These are phyloP conservation scores for Zychaea mexicana DNA, from an alignment of 371 early-diverging fungal genomes.

Conservation along the genomic window DNA sequence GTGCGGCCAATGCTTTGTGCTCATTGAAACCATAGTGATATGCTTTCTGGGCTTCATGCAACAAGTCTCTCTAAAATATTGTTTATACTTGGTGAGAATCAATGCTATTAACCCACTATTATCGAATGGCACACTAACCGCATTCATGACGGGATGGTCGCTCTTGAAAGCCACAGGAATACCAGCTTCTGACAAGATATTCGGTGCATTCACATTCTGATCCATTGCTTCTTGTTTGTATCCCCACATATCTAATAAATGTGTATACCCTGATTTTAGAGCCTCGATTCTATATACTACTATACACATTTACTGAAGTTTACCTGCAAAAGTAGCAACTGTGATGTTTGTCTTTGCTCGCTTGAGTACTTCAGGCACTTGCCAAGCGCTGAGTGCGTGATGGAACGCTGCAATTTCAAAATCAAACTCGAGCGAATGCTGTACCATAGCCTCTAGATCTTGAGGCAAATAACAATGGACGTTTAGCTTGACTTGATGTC, in stretches of 20 bases:
- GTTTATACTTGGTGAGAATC: neutral
- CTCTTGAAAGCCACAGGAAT: constrained; percentile 81
- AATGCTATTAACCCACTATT: neutral
- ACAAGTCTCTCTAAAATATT: constrained; percentile 54
- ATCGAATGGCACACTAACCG: constrained; percentile 50
- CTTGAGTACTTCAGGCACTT: constrained; percentile 55
- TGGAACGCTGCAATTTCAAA: constrained; percentile 71
- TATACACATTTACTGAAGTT: neutral
- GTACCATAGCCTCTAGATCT: constrained; percentile 64
- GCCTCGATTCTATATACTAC: neutral
- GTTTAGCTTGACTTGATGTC: constrained; percentile 60
- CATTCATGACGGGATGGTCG: constrained; percentile 83
- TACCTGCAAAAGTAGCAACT: constrained; percentile 74
- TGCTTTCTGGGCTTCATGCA: constrained; percentile 80
- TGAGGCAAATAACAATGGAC: constrained; percentile 60
- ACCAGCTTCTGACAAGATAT: constrained; percentile 68
- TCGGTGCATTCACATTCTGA: constrained; percentile 62
- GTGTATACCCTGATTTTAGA: neutral
- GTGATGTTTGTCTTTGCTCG: constrained; percentile 65
- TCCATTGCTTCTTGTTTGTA: constrained; percentile 74
- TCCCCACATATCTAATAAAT: constrained; percentile 54
- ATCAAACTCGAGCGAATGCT: constrained; percentile 62
- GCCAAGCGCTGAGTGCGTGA: constrained; percentile 70
- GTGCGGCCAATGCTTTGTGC: constrained; percentile 61
- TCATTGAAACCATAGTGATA: constrained; percentile 77